Percentiles rank a stretch among this genome's conserved stretches.
Conservation (phyloP, 1,139 yeast species). For the Scheffersomyces titani region DNA sequence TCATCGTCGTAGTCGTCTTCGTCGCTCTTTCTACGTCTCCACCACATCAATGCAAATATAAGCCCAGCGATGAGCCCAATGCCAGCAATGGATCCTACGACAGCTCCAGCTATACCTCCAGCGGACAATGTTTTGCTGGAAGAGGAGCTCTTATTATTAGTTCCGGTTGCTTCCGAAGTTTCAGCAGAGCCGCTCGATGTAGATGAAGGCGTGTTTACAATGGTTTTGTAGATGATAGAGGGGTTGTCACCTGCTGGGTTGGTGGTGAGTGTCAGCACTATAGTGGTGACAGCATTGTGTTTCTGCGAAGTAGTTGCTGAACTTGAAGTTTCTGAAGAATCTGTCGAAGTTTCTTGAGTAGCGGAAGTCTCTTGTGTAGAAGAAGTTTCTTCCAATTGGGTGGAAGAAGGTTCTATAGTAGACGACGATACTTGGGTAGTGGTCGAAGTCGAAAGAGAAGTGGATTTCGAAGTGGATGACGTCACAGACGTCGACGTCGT, state of each 20-base stretch:
- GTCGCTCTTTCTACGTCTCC: constrained; percentile 31
- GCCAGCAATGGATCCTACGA: constrained; percentile 63
- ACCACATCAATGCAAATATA: constrained; percentile 45
- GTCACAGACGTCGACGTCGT: constrained; percentile 13
- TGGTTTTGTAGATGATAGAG: constrained; percentile 14
- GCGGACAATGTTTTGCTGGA: constrained; percentile 37
- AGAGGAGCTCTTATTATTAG: constrained; percentile 10
- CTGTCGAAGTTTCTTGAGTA: constrained; percentile 8
- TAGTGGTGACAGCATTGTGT: constrained; percentile 14
- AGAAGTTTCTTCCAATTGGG: constrained; percentile 9
- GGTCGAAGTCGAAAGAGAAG: constrained; percentile 13
- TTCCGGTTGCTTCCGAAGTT: constrained; percentile 4
- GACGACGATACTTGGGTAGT: constrained; percentile 8
- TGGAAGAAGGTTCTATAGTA: constrained; percentile 10
- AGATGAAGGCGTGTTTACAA: constrained; percentile 11
- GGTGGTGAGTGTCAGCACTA: constrained; percentile 11
- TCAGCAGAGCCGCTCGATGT: constrained; percentile 6
- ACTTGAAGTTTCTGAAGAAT: constrained; percentile 10
- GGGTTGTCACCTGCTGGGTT: constrained; percentile 8
- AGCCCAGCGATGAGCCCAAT: constrained; percentile 22
- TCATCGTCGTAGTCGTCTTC: constrained; percentile 41
- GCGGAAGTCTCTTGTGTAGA: constrained; percentile 14
- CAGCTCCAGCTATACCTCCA: constrained; percentile 78
- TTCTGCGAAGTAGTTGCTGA: constrained; percentile 17
- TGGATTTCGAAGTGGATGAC: constrained; percentile 11